These are phyloP conservation scores for Trichoderma cornu-damae DNA, from an alignment of 2,329 filamentous ascomycete genomes.

Conservation along the genomic window DNA sequence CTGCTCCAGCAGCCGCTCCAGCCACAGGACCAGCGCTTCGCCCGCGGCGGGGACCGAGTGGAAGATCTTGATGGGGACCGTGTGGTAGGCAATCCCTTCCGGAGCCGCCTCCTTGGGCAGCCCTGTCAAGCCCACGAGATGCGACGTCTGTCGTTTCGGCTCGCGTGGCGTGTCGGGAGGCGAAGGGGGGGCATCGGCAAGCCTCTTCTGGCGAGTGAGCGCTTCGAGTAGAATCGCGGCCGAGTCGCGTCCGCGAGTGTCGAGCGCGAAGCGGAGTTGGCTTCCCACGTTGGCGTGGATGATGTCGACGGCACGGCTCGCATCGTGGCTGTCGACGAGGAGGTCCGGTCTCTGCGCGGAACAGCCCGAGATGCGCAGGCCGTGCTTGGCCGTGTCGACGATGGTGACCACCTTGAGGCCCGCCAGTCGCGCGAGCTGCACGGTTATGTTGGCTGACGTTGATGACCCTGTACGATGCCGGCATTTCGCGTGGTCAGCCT, in stretches of 20 bases:
- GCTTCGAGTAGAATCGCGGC: slow-evolving; percentile 54
- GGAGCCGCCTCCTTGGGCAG: slow-evolving; percentile 52
- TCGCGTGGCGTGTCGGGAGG: slow-evolving; percentile 37
- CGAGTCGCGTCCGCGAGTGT: slow-evolving; percentile 62
- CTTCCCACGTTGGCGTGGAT: slow-evolving; percentile 54
- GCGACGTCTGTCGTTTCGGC: slow-evolving; percentile 34
- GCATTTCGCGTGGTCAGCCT: neutral
- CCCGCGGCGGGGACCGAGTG: slow-evolving; percentile 63
- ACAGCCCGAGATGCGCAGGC: slow-evolving; percentile 49
- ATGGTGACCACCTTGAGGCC: slow-evolving; percentile 62
- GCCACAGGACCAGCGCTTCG: slow-evolving; percentile 57
- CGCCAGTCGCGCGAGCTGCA: slow-evolving; percentile 63
- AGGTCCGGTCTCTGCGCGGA: slow-evolving; percentile 50
- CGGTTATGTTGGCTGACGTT: slow-evolving; percentile 60
- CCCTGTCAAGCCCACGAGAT: slow-evolving; percentile 64
- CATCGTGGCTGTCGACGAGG: slow-evolving; percentile 60
- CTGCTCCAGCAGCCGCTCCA: slow-evolving; percentile 58
- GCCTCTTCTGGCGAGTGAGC: slow-evolving; percentile 33
- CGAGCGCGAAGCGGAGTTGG: slow-evolving; percentile 61
- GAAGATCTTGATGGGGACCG: slow-evolving; percentile 70
- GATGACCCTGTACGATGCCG: slow-evolving; percentile 47
- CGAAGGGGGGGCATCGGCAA: slow-evolving; percentile 28
- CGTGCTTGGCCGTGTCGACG: slow-evolving; percentile 63
- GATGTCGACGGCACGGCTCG: slow-evolving; percentile 59
- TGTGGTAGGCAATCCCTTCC: slow-evolving; percentile 51